A percentile compares a stretch with the other conserved stretches of the same genome.
These are phyloP conservation scores for Straminergon stramineum DNA, from an alignment of 225 moss, liverwort and hornwort genomes.

Conservation along the genomic window DNA sequence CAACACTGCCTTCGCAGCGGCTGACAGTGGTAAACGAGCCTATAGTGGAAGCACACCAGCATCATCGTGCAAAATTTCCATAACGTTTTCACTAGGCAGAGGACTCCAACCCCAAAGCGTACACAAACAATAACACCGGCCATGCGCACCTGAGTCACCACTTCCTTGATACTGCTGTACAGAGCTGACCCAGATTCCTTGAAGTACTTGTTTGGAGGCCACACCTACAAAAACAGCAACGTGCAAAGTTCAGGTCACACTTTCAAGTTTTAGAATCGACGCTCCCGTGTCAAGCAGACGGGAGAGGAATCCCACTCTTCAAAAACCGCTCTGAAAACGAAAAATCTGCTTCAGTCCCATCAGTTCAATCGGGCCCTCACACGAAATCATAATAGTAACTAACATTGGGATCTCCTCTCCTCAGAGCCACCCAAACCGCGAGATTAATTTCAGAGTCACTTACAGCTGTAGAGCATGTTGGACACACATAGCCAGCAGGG, in stretches of 20 bases:
- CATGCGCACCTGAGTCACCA: constrained; percentile 54
- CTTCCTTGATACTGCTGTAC: constrained; percentile 60
- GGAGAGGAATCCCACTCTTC: background rate
- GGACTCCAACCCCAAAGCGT: background rate
- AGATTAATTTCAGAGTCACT: background rate
- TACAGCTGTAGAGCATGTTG: constrained; percentile 66
- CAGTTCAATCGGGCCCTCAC: background rate
- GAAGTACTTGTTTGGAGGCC: constrained; percentile 89
- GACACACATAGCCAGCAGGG: constrained; percentile 91
- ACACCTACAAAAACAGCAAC: constrained; percentile 31
- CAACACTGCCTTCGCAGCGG: background rate
- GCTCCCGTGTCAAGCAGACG: background rate
- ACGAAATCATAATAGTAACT: background rate
- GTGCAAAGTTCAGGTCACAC: background rate
- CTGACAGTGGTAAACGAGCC: background rate
- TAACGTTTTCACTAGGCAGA: background rate
- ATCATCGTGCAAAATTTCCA: background rate
- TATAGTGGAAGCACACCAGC: background rate
- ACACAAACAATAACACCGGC: background rate
- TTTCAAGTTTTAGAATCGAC: background rate
- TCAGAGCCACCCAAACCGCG: background rate
- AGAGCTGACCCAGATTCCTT: constrained; percentile 67
- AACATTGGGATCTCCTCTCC: background rate
- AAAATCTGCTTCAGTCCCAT: background rate
- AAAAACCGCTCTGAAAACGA: background rate